phyloP scores from a whole-genome alignment of 352 stramenopile species.

The Globisporangium solare region DNA sequence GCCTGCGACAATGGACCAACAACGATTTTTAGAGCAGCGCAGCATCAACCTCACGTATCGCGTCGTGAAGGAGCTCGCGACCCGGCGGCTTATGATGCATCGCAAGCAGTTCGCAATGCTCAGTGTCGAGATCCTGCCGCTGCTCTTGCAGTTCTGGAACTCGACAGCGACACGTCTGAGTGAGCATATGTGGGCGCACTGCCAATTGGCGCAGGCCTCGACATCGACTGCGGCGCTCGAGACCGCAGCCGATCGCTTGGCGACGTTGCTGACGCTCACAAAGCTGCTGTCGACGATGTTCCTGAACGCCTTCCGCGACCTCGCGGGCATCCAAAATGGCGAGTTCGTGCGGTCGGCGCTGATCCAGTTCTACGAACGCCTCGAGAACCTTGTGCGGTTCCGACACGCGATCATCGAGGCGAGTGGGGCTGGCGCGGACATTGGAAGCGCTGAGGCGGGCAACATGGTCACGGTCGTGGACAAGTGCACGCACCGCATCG shows the following conservation, averaged over 20 bases:
- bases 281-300: conserved; percentile 72
- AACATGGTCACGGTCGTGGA: conserved; percentile 25
- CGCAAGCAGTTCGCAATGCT: conserved; percentile 78
- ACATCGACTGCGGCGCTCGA: conserved; percentile 14
- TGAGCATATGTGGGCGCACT: conserved; percentile 25
- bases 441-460: not conserved
- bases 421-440: conserved; percentile 1
- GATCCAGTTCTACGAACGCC: conserved; percentile 67
- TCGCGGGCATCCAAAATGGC: conserved; percentile 44
- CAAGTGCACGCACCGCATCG: conserved; percentile 64
- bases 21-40: conserved; percentile 28
- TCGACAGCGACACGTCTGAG: conserved; percentile 23
- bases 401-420: conserved; percentile 16
- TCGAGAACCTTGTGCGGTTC: conserved; percentile 55
- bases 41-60: conserved; percentile 62
- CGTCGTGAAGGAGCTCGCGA: conserved; percentile 75
- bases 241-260: conserved; percentile 21
- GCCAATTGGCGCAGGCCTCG: conserved; percentile 7
- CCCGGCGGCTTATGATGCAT: conserved; percentile 71
- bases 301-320: conserved; percentile 65
- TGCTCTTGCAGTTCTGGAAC: conserved; percentile 64
- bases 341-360: conserved; percentile 53
- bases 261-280: conserved; percentile 40
- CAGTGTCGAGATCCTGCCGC: conserved; percentile 56
- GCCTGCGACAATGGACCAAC: conserved; percentile 6